Evolutionary conservation across 2,329 filamentous ascomycete genomes (phyloP).

Genomic region (Xylariaceae sp.): DNA sequence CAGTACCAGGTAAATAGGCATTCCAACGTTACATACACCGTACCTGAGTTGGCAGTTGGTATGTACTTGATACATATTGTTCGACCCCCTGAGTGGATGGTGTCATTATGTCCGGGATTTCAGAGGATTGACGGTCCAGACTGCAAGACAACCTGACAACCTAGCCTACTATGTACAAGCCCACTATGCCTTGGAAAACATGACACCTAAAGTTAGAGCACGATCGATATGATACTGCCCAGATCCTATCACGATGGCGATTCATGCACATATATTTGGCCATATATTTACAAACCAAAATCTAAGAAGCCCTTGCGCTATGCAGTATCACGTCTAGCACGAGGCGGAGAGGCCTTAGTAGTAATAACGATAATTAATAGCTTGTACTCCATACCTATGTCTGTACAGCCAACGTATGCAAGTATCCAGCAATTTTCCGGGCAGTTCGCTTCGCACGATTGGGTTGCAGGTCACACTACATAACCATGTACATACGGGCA

Average conservation of each 20-base stretch:
- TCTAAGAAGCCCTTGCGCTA: not conserved
- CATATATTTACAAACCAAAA: not conserved
- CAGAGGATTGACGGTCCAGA: not conserved
- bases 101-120: not conserved
- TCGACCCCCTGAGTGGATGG: not conserved
- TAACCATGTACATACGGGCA: slow-evolving; percentile 9
- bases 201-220: not conserved
- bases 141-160: too few species aligned
- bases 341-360: too few species aligned
- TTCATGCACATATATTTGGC: not conserved
- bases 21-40: not conserved
- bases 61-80: not conserved
- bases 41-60: not conserved
- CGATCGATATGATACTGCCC: not conserved
- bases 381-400: too few species aligned
- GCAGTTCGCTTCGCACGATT: slow-evolving; percentile 18
- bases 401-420: slow-evolving; percentile 10
- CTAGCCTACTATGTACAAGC: not conserved
- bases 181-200: not conserved
- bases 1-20: not conserved
- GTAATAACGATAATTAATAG: too few species aligned
- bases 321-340: not conserved
- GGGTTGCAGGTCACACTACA: slow-evolving; percentile 16
- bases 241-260: not conserved
- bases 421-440: slow-evolving; percentile 27